phyloP scores from a whole-genome alignment of 2,329 filamentous ascomycete species.

The Pestalotiopsis sp. region DNA sequence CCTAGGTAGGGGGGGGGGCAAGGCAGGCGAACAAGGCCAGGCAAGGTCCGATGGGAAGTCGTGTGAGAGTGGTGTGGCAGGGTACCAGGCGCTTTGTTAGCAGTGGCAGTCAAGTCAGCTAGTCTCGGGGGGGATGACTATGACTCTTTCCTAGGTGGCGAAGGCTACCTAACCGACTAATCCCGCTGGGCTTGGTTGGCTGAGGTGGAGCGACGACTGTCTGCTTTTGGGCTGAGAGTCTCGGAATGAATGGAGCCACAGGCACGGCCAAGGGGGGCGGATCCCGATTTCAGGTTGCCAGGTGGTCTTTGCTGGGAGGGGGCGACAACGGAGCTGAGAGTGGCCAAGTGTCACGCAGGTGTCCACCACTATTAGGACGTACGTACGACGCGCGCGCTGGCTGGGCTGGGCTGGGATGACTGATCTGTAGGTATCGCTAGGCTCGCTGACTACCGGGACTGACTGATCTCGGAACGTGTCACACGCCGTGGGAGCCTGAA shows the following conservation, averaged over 20 bases:
- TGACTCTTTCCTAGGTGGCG: slow-evolving; percentile 39
- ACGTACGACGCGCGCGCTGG: no score
- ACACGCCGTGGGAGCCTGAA: slow-evolving; percentile 30
- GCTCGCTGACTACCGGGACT: slow-evolving; percentile 5
- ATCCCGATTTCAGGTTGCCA: slow-evolving; percentile 13
- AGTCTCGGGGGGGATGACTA: slow-evolving; percentile 20
- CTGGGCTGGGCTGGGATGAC: background rate
- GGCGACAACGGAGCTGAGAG: slow-evolving; percentile 14
- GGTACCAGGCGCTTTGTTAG: background rate
- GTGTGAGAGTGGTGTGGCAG: slow-evolving; percentile 13
- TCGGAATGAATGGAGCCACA: background rate
- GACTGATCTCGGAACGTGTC: slow-evolving; percentile 17
- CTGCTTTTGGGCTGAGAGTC: slow-evolving; percentile 19
- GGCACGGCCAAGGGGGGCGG: slow-evolving; percentile 11
- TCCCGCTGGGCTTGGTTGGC: slow-evolving; percentile 20
- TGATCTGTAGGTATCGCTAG: background rate
- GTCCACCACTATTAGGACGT: slow-evolving; percentile 16
- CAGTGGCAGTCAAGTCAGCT: slow-evolving; percentile 5
- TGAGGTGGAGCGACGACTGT: background rate
- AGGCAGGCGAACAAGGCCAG: slow-evolving; percentile 15
- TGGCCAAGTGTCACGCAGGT: slow-evolving; percentile 32
- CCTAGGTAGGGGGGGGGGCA: slow-evolving; percentile 18
- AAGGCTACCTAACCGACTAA: slow-evolving; percentile 30
- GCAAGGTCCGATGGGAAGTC: slow-evolving; percentile 10
- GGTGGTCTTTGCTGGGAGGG: slow-evolving; percentile 25